Evolutionary conservation across 352 stramenopile species (phyloP).

Genomic region (Phytophthora pinifolia): DNA sequence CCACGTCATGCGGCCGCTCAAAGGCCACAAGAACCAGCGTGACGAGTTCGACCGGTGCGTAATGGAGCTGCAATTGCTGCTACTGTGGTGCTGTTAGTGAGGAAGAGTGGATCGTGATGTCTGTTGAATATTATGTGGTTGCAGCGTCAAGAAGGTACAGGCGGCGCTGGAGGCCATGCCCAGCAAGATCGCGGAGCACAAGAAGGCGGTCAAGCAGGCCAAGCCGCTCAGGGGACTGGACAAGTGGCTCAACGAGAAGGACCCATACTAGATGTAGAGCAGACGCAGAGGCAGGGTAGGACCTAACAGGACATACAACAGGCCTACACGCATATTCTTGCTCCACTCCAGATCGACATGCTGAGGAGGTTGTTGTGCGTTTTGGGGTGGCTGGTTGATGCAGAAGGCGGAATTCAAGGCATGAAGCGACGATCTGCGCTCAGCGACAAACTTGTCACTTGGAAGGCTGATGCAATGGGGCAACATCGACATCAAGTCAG

Average conservation of each 20-base stretch:
- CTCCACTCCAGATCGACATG: slow-evolving; percentile 6
- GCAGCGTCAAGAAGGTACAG: slow-evolving; percentile 85
- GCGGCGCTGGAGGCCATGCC: slow-evolving; percentile 80
- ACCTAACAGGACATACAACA: slow-evolving; percentile 7
- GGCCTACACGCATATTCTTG: slow-evolving; percentile 13
- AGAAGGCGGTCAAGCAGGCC: slow-evolving; percentile 76
- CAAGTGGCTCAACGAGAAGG: slow-evolving; percentile 87
- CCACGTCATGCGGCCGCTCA: slow-evolving; percentile 82
- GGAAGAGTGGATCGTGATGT: not conserved
- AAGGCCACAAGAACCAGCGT: slow-evolving; percentile 79
- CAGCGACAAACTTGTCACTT: not conserved
- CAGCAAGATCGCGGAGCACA: slow-evolving; percentile 85
- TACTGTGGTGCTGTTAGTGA: not conserved
- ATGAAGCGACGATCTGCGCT: too few species aligned
- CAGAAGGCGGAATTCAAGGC: not conserved
- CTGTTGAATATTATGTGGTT: not conserved
- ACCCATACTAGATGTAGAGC: slow-evolving; percentile 66
- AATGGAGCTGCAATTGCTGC: not conserved
- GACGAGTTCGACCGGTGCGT: slow-evolving; percentile 81
- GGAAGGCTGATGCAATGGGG: not conserved
- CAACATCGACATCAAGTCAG: too few species aligned
- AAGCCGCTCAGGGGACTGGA: slow-evolving; percentile 88
- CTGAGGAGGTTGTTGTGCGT: not conserved
- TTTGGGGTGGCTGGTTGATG: not conserved
- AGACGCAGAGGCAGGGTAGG: slow-evolving; percentile 16